Conservation (phyloP, 2,329 filamentous ascomycete genomes). For the Pyricularia pennisetigena region DNA sequence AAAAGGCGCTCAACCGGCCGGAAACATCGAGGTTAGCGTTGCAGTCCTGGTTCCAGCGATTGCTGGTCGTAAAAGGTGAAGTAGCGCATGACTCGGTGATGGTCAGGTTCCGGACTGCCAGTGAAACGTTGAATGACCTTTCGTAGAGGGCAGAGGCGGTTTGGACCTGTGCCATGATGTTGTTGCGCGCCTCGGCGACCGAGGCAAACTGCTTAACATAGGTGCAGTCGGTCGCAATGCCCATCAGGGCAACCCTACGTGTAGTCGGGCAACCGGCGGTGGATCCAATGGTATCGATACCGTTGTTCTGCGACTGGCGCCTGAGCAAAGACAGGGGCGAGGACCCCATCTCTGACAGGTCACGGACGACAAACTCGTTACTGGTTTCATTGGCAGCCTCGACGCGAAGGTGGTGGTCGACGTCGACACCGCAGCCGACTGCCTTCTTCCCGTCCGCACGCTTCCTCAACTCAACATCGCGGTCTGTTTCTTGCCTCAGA, state of each 20-base stretch:
- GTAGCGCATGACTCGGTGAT: constrained; percentile 68
- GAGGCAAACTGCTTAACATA: constrained; percentile 67
- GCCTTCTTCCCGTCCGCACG: constrained; percentile 30
- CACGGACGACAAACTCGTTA: constrained; percentile 22
- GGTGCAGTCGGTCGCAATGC: constrained; percentile 85
- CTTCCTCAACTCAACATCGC: constrained; percentile 34
- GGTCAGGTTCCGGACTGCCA: constrained; percentile 79
- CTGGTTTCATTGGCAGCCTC: constrained; percentile 57
- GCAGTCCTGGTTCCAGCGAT: constrained; percentile 80
- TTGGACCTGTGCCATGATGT: constrained; percentile 79
- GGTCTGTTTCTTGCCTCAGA: constrained; percentile 41
- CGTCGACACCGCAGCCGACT: constrained; percentile 14
- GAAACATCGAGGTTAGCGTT: constrained; percentile 53
- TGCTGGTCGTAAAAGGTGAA: constrained; percentile 44
- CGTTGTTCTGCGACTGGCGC: constrained; percentile 17
- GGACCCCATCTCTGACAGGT: background rate
- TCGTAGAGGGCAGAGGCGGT: constrained; percentile 82
- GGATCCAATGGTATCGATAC: constrained; percentile 75
- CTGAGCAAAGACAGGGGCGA: constrained; percentile 5
- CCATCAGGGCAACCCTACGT: constrained; percentile 81
- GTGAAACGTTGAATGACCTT: constrained; percentile 84
- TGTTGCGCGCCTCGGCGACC: constrained; percentile 53
- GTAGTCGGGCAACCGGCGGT: constrained; percentile 78
- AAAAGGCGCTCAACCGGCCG: constrained; percentile 77
- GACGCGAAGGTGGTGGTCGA: constrained; percentile 28